These are phyloP conservation scores for Aspergillus wentii DNA, from an alignment of 495 filamentous ascomycete species.

Conservation along the genomic window DNA sequence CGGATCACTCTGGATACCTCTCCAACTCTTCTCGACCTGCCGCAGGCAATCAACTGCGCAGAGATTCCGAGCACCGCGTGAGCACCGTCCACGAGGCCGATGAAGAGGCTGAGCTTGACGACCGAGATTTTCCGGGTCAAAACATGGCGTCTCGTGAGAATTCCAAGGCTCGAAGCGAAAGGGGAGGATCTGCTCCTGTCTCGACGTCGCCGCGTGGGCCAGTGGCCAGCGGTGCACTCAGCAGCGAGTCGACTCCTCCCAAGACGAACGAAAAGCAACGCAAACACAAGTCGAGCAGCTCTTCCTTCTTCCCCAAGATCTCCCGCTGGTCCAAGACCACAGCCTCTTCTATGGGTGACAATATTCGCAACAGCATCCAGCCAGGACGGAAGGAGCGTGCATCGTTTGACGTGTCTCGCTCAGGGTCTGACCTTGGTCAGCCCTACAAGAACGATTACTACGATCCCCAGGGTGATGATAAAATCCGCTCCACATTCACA, in stretches of 20 bases:
- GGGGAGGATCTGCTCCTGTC: slow-evolving; percentile 61
- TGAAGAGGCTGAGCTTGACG: slow-evolving; percentile 59
- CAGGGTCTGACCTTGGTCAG: slow-evolving; percentile 61
- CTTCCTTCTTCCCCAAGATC: slow-evolving; percentile 87
- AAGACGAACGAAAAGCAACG: slow-evolving; percentile 67
- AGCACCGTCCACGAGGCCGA: slow-evolving; percentile 84
- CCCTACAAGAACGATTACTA: slow-evolving; percentile 60
- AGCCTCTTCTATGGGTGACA: slow-evolving; percentile 64
- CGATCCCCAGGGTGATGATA: slow-evolving; percentile 63
- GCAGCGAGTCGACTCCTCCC: slow-evolving; percentile 76
- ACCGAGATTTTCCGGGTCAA: slow-evolving; percentile 45
- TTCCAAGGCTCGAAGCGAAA: slow-evolving; percentile 28
- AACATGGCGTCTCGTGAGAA: slow-evolving; percentile 29
- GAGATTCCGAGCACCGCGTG: slow-evolving; percentile 69
- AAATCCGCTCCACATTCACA: slow-evolving; percentile 64
- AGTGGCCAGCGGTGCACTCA: slow-evolving; percentile 50
- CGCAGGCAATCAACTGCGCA: slow-evolving; percentile 38
- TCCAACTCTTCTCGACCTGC: slow-evolving; percentile 60
- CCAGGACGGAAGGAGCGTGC: slow-evolving; percentile 45
- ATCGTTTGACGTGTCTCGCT: slow-evolving; percentile 58
- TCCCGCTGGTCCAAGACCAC: slow-evolving; percentile 98
- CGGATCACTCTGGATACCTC: slow-evolving; percentile 73
- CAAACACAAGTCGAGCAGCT: slow-evolving; percentile 87
- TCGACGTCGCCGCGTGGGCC: slow-evolving; percentile 66
- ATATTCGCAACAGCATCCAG: slow-evolving; percentile 48